Percentiles rank a stretch among this genome's conserved stretches.
phyloP scores from a whole-genome alignment of 768 basidiomycete species.

The Amanita exitialis region DNA sequence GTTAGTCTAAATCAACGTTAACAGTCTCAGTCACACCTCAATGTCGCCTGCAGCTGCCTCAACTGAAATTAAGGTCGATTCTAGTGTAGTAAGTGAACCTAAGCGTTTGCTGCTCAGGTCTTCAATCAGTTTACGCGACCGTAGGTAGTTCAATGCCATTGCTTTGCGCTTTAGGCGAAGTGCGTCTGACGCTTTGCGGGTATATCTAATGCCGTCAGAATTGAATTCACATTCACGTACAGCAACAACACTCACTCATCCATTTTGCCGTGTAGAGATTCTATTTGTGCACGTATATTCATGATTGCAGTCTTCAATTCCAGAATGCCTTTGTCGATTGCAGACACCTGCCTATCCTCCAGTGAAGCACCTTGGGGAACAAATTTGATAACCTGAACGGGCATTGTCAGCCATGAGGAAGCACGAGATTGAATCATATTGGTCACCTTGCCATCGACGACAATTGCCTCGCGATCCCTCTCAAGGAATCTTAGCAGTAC shows the following conservation, averaged over 20 bases:
- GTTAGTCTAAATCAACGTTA: background rate
- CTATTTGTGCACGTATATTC: conserved; percentile 60
- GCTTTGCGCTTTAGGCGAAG: conserved; percentile 63
- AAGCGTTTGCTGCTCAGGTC: conserved; percentile 69
- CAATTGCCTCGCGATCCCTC: conserved; percentile 58
- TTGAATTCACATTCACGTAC: too few relatives aligned
- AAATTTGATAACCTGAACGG: conserved; percentile 75
- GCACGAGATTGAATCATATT: background rate
- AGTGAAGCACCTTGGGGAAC: conserved; percentile 26
- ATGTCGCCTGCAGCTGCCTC: conserved; percentile 87
- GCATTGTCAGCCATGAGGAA: background rate
- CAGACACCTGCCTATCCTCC: conserved; percentile 44
- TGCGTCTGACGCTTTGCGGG: conserved; percentile 52
- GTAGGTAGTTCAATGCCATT: conserved; percentile 67
- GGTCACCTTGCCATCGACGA: conserved; percentile 60
- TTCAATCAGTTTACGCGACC: conserved; percentile 73
- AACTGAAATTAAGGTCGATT: conserved; percentile 68
- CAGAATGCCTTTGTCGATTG: conserved; percentile 76
- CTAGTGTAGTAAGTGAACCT: conserved; percentile 61
- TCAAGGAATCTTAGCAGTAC: conserved; percentile 72
- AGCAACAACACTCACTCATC: conserved; percentile 42
- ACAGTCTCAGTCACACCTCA: conserved; percentile 39
- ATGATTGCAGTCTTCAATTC: conserved; percentile 66
- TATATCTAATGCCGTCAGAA: conserved; percentile 37
- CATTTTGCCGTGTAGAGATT: conserved; percentile 59